Percentiles rank a stretch among this genome's conserved stretches.
Conservation (phyloP, 371 early-diverging fungal genomes). For the Mortierella sp. region DNA sequence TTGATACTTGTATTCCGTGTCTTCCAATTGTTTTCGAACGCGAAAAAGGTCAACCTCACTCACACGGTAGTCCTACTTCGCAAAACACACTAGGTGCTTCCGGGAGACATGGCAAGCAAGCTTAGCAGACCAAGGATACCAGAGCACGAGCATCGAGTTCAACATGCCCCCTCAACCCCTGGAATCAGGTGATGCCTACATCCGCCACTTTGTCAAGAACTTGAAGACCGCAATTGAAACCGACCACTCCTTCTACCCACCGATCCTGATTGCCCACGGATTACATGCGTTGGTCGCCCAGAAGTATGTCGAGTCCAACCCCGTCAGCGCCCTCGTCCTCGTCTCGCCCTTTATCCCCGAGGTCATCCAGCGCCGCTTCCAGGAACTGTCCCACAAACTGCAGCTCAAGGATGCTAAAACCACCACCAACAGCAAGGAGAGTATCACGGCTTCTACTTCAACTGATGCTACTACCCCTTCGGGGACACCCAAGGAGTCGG, state of each 20-base stretch:
- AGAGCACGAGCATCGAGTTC: slow-evolving; percentile 50
- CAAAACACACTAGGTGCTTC: slow-evolving; percentile 33
- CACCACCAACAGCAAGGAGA: background rate
- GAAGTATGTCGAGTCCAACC: slow-evolving; percentile 57
- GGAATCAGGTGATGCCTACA: slow-evolving; percentile 48
- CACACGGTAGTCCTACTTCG: background rate
- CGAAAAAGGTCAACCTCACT: background rate
- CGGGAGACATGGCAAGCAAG: slow-evolving; percentile 54
- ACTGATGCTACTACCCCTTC: too few relatives aligned
- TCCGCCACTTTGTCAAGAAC: slow-evolving; percentile 48
- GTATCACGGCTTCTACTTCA: background rate
- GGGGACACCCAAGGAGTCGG: too few relatives aligned
- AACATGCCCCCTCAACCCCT: slow-evolving; percentile 31
- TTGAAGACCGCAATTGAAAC: slow-evolving; percentile 50
- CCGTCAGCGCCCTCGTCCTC: slow-evolving; percentile 55
- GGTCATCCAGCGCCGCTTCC: slow-evolving; percentile 33
- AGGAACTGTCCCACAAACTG: slow-evolving; percentile 32
- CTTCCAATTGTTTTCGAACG: background rate
- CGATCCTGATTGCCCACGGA: slow-evolving; percentile 57
- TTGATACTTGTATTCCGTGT: background rate
- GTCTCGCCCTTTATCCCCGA: slow-evolving; percentile 53
- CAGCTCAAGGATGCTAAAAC: background rate
- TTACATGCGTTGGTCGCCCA: slow-evolving; percentile 51
- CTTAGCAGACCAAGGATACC: slow-evolving; percentile 53
- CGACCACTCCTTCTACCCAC: slow-evolving; percentile 54